Evolutionary conservation across 2,329 filamentous ascomycete species (phyloP).

Genomic region (Camillea tinctor): DNA sequence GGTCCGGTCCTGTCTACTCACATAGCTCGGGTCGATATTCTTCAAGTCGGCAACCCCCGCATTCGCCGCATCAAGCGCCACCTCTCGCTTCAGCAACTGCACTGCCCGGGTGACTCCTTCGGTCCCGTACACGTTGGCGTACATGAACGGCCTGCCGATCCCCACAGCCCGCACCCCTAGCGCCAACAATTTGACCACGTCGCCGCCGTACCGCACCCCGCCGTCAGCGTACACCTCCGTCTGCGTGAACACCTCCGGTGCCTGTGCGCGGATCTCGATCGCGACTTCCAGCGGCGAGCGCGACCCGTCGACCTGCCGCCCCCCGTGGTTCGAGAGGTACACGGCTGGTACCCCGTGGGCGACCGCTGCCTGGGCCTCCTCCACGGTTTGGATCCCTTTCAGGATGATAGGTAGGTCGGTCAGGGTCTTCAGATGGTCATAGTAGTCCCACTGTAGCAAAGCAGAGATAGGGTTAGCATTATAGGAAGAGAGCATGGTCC

Average conservation of each 20-base stretch:
- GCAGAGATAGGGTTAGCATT: neutral
- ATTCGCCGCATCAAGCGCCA: slow-evolving; percentile 33
- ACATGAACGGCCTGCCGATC: slow-evolving; percentile 47
- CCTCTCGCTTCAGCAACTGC: slow-evolving; percentile 44
- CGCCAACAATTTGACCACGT: slow-evolving; percentile 34
- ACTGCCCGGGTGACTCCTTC: slow-evolving; percentile 43
- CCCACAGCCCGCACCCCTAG: slow-evolving; percentile 36
- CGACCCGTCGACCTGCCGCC: slow-evolving; percentile 34
- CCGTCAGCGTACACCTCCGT: slow-evolving; percentile 35
- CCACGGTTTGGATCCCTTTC: slow-evolving; percentile 35
- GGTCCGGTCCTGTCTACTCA: too few species aligned
- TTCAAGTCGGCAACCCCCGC: slow-evolving; percentile 28
- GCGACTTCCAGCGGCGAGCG: slow-evolving; percentile 32
- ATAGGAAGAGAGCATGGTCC: neutral
- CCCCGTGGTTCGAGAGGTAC: slow-evolving; percentile 37
- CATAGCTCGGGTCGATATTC: slow-evolving; percentile 13
- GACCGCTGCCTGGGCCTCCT: slow-evolving; percentile 30
- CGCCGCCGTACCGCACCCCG: slow-evolving; percentile 34
- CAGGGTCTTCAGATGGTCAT: slow-evolving; percentile 17
- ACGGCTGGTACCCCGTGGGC: slow-evolving; percentile 29
- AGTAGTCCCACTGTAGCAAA: slow-evolving; percentile 31
- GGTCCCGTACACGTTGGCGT: slow-evolving; percentile 47
- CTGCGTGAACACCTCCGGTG: slow-evolving; percentile 31
- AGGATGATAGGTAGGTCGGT: slow-evolving; percentile 31
- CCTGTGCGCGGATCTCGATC: slow-evolving; percentile 28